Percentiles rank a stretch among this genome's conserved stretches.
Evolutionary conservation across 192 early-diverging fungal genomes (phyloP).

Genomic region (Gonapodya prolifera): DNA sequence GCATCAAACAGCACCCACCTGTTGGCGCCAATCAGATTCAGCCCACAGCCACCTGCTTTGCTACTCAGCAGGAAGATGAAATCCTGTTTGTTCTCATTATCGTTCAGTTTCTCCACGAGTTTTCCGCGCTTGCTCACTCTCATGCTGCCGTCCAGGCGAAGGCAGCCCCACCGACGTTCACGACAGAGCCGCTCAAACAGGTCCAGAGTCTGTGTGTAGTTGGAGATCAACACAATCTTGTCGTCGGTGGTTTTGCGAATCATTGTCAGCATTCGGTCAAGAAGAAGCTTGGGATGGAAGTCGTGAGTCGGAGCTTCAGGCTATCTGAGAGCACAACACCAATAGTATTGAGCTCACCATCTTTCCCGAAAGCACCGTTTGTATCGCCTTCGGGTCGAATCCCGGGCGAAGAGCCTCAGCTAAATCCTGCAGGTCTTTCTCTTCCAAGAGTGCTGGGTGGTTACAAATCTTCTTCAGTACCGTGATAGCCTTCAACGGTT

Average conservation of each 20-base stretch:
- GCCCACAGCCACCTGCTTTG: conserved; percentile 97
- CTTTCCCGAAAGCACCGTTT: neutral
- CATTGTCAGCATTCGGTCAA: conserved; percentile 30
- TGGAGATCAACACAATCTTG: conserved; percentile 97
- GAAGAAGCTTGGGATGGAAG: conserved; percentile 10
- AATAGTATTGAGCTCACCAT: too few species aligned
- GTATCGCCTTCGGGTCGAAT: conserved; percentile 14
- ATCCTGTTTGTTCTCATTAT: conserved; percentile 46
- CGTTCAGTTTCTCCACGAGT: conserved; percentile 93
- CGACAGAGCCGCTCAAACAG: conserved; percentile 82
- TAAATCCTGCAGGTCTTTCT: conserved; percentile 18
- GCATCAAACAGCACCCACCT: conserved; percentile 84
- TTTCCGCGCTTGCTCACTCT: conserved; percentile 82
- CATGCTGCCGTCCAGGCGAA: conserved; percentile 89
- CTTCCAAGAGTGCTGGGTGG: conserved; percentile 79
- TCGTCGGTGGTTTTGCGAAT: conserved; percentile 42
- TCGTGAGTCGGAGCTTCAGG: too few species aligned
- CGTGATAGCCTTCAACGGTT: conserved; percentile 82
- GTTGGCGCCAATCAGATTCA: conserved; percentile 98
- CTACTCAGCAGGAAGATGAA: conserved; percentile 94
- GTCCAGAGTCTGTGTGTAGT: conserved; percentile 97
- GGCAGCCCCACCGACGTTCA: conserved; percentile 51
- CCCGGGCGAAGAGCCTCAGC: neutral
- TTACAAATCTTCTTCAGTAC: conserved; percentile 94
- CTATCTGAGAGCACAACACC: too few species aligned